Conservation (phyloP, 2,329 filamentous ascomycete genomes). For the Colletotrichum tamarilloi region DNA sequence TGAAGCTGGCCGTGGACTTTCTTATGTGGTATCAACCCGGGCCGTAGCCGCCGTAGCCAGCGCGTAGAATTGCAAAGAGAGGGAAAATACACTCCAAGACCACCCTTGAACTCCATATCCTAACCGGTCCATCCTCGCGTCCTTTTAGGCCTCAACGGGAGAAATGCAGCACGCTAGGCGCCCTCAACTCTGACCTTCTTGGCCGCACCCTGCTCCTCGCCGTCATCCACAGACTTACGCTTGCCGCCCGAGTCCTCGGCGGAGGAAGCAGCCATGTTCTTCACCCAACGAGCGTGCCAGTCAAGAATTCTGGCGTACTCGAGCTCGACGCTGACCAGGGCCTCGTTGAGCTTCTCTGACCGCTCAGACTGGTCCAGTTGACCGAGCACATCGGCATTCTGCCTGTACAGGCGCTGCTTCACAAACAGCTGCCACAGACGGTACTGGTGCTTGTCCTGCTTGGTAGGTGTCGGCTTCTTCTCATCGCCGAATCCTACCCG, state of each 20-base stretch:
- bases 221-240: slow-evolving; percentile 54
- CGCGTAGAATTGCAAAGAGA: slow-evolving; percentile 25
- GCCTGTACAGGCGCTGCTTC: slow-evolving; percentile 81
- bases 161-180: slow-evolving; percentile 3
- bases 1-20: neutral
- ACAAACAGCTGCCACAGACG: slow-evolving; percentile 78
- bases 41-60: slow-evolving; percentile 14
- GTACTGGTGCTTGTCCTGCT: slow-evolving; percentile 71
- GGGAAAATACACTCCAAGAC: neutral
- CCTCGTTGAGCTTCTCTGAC: slow-evolving; percentile 78
- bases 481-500: slow-evolving; percentile 61
- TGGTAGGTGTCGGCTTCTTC: slow-evolving; percentile 56
- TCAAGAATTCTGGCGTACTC: slow-evolving; percentile 77
- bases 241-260: slow-evolving; percentile 50
- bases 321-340: slow-evolving; percentile 73
- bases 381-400: slow-evolving; percentile 77
- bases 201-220: slow-evolving; percentile 41
- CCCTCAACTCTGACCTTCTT: slow-evolving; percentile 59
- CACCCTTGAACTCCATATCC: slow-evolving; percentile 22
- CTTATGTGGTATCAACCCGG: slow-evolving; percentile 32
- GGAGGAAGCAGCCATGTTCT: slow-evolving; percentile 40
- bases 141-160: neutral
- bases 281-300: slow-evolving; percentile 52
- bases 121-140: neutral
- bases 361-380: slow-evolving; percentile 77